Evolutionary conservation across 164 flowering plant genomes (phyloP), one percentile per base, ranked within the genome.

Genomic region (Warburgia ugandensis): DNA sequence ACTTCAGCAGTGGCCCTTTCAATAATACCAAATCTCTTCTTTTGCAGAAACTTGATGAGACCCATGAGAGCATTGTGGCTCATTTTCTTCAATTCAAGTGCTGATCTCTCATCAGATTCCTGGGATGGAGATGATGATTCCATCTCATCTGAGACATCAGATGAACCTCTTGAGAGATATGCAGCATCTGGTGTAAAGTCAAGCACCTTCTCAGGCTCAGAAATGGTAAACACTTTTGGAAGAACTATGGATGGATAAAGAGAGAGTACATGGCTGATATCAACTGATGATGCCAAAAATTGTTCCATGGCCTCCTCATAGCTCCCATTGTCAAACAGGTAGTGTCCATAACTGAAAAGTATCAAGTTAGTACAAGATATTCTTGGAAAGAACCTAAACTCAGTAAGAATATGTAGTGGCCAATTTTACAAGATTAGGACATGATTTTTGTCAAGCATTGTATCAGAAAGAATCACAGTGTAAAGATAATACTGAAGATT

Each of bases 301-400:
- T 94, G 96, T 51, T 94, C 97, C 97, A 94, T 89, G 49, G 99
- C 97, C 54, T 89, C 94, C 73, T 94, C 97, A 57, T 89, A 86
- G 85, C 74, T 78, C 46, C 84, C 87, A 71, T 72, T 94, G 32
- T 94, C 94, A 67, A 84, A 89, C 28, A 94, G 75, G 70, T 78
- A 65, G 63, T 86, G 97, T 38, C 92, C 99, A 73, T 82, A 94
- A 64, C 91, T 83, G 78, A 60, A 63, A 62, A 60, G 5, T 19
- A 13, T 19, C 31, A 36, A 35, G 9, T 9, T 7, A 16, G 1
- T n/a, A n/a, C n/a, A n/a, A n/a, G n/a, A n/a, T n/a, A n/a, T n/a
- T n/a, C n/a, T n/a, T n/a, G n/a, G n/a, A n/a, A n/a, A n/a, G n/a
- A n/a, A n/a, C n/a, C n/a, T n/a, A n/a, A n/a, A n/a, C n/a, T n/a